Base-by-base conservation (phyloP, 73 alveolate genomes). In the Symbiodinium natans region DNA sequence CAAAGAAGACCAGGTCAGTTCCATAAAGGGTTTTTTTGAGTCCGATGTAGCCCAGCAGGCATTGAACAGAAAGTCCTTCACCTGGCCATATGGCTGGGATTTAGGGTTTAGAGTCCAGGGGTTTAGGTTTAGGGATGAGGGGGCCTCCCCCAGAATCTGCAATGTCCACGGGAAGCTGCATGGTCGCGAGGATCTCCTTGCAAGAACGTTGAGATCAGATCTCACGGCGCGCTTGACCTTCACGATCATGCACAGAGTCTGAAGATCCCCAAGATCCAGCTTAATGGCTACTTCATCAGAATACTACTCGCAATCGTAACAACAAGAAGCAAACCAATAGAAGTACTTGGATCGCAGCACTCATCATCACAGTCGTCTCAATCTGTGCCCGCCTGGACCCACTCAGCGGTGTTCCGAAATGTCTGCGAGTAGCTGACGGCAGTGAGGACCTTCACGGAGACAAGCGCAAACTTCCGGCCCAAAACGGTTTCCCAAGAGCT, bases 11-110 rank as follows among this genome's bases (percentile, higher is more conserved):
- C 34, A 33, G 29, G 43, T 90, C 97, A 6, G 87, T 85, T 7
- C 88, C 88, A 34, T 90, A 90, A 56, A 68, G 97, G 29, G 97
- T 90, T 39, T 90, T 90, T 48, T 68, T 1, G 5, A 90, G 48
- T 17, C 97, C 97, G 54, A 90, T 29, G 42, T 90, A 90, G 48
- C 80, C 97, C 31, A 88, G 95, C 85, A 88, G 29, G 42, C 95
- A 88, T 63, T 88, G 86, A 13, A 63, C 95, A 4, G 95, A 88
- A 9, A 56, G 95, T 29, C 95, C 95, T 40, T 88, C 95, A 63
- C 95, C 95, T 88, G 46, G 4, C 77, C 33, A 6, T 25, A 13
- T 59, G 33, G 33, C 6, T 59, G 15, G 77, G 33, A n/a, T 59
- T 59, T n/a, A 46, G 59, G 59, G 59, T 46, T 10, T 8, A 48